These are phyloP conservation scores for Saprolegnia diclina DNA, from an alignment of 352 stramenopile genomes.

Conservation along the genomic window DNA sequence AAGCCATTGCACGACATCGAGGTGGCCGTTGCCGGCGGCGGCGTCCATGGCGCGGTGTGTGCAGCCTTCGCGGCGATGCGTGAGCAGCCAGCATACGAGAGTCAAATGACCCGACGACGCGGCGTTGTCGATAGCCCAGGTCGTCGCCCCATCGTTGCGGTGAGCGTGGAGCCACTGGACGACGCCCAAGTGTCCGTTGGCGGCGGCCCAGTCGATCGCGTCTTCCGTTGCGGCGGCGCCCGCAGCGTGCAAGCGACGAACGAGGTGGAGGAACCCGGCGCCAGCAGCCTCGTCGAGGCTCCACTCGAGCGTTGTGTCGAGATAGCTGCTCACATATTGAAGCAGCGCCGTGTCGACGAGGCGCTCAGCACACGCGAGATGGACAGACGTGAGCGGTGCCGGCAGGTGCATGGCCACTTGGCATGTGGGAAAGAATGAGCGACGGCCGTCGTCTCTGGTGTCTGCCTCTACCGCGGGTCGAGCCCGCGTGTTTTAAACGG, in stretches of 20 bases:
- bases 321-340: conserved; percentile 2
- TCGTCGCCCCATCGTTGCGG: neutral
- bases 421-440: too few relatives aligned
- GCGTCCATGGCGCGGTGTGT: conserved; percentile 16
- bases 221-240: conserved; percentile 5
- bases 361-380: too few relatives aligned
- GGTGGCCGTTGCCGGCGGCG: conserved; percentile 15
- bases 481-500: too few relatives aligned
- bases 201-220: conserved; percentile 31
- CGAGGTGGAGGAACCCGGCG: conserved; percentile 2
- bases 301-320: conserved; percentile 21
- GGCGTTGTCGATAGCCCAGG: neutral
- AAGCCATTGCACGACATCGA: conserved; percentile 29
- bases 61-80: conserved; percentile 3
- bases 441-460: too few relatives aligned
- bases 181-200: conserved; percentile 29
- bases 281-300: conserved; percentile 18
- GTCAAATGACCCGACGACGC: conserved; percentile 15
- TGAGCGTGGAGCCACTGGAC: neutral
- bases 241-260: neutral
- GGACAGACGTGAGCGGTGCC: too few relatives aligned
- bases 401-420: too few relatives aligned
- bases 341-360: too few relatives aligned
- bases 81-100: conserved; percentile 22
- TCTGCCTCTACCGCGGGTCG: too few relatives aligned